Base-by-base conservation (phyloP, 345 rosid species). In the Aethionema arabicum region DNA sequence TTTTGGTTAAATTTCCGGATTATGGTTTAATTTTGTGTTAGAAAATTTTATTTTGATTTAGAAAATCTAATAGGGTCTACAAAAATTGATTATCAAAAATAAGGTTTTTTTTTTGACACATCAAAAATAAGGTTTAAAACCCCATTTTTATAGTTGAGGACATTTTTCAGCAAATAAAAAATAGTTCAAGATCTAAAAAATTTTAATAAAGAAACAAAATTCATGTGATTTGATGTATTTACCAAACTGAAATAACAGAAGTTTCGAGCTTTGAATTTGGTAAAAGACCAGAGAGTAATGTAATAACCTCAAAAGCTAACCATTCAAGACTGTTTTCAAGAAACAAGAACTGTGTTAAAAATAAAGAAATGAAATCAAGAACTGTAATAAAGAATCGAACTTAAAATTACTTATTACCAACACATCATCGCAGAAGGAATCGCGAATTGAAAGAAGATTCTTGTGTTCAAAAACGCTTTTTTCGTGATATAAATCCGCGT, bases 241-340 rank as follows among this genome's bases (percentile, higher is more conserved):
- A 82, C 83, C 85, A 82, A 41, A 80, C 67, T 0, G 87, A 78
- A 37, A 84, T 68, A 45, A 80, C 86, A 8, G 90, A 82, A n/a
- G 85, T 76, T 68, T 82, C 85, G 10, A 84, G 84, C 75, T 72
- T 30, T 15, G 86, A 74, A 45, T 82, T 78, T 7, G 85, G 90
- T 38, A 82, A 50, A 52, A 84, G 63, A 35, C 90, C 87, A 16
- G 90, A 82, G 8, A 84, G 74, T 75, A 84, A 67, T 55, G 80
- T 64, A 47, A 84, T 59, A 41, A 77, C 72, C 74, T 84, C 90
- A 61, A 59, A 82, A 56, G 90, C 82, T 76, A 85, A 82, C 86
- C 87, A 82, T 61, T 82, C 86, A 46, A 82, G 80, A 78, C 90
- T 84, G 63, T 59, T 15, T 15, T 2, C 44, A 60, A 4, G 21